These are phyloP conservation scores for Aurifilum marmelostoma DNA, from an alignment of 2,329 filamentous ascomycete species.

Conservation along the genomic window DNA sequence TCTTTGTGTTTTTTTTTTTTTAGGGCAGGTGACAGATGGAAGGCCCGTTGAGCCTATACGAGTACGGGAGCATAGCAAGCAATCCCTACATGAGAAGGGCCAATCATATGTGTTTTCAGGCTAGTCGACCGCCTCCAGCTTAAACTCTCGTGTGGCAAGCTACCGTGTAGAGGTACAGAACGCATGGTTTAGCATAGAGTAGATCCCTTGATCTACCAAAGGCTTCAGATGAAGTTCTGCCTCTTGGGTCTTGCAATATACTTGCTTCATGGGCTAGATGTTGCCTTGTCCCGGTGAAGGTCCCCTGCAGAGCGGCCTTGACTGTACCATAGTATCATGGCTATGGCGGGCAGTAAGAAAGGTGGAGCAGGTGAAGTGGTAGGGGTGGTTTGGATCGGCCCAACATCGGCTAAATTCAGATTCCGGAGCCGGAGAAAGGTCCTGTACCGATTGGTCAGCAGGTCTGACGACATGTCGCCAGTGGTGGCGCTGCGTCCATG, in stretches of 20 bases:
- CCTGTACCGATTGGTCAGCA: conserved; percentile 6
- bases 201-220: too few species aligned
- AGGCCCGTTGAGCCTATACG: background rate
- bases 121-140: background rate
- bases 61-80: background rate
- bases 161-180: background rate
- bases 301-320: too few species aligned
- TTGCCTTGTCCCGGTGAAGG: background rate
- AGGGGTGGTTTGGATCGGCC: background rate
- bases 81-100: background rate
- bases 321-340: too few species aligned
- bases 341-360: background rate
- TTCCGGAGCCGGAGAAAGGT: conserved; percentile 14
- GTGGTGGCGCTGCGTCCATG: background rate
- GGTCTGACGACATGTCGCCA: conserved; percentile 14
- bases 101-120: background rate
- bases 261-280: background rate
- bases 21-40: background rate
- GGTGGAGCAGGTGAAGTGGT: background rate
- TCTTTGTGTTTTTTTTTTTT: background rate
- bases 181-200: too few species aligned
- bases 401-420: background rate
- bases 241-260: background rate
- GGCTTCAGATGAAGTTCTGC: background rate
- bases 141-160: background rate